Base-by-base conservation (phyloP, 345 rosid species). In the Anacardium occidentale region DNA sequence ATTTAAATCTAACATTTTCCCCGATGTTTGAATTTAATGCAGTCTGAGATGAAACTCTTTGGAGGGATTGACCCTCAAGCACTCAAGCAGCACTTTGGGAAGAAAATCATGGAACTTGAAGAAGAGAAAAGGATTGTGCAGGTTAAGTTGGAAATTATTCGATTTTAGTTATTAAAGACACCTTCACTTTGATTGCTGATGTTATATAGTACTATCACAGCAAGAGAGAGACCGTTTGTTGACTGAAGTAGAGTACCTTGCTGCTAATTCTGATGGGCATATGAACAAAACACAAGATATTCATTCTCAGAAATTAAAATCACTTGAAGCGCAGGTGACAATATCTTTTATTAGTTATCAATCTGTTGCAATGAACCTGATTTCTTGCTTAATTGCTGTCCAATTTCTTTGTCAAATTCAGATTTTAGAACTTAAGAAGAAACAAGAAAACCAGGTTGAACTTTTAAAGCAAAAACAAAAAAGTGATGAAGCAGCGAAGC, bases 21-120 rank as follows among this genome's bases (percentile, higher is more conserved):
- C 66, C 17, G 21, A 18, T 21, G 21, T 70, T 74, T 60, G 70
- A 70, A 37, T 62, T 55, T 32, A 73, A n/a, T 83, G 80, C 86
- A 90, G 96, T 84, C 89, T 24, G 93, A 87, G 83, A 90, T 90
- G 90, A 85, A 82, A 80, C 77, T 75, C 73, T 78, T 79, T 80
- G 89, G 88, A 62, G 90, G 73, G 67, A 61, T 74, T 78, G 90
- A 83, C 64, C 73, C 91, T 61, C 85, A 82, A 79, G 85, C 86
- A 32, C 82, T 90, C 64, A 88, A 83, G 83, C 90, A 87, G 73
- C 93, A 83, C 52, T 91, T 84, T 42, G 91, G 83, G 75, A 88
- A 83, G 85, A 91, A 91, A 89, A 83, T 87, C 64, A 79, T 80
- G 81, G 96, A 91, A 81, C 80, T 91, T 22, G 93, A 91, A 82